Evolutionary conservation across 495 filamentous ascomycete species (phyloP).

Genomic region (Neohortaea acidophila): DNA sequence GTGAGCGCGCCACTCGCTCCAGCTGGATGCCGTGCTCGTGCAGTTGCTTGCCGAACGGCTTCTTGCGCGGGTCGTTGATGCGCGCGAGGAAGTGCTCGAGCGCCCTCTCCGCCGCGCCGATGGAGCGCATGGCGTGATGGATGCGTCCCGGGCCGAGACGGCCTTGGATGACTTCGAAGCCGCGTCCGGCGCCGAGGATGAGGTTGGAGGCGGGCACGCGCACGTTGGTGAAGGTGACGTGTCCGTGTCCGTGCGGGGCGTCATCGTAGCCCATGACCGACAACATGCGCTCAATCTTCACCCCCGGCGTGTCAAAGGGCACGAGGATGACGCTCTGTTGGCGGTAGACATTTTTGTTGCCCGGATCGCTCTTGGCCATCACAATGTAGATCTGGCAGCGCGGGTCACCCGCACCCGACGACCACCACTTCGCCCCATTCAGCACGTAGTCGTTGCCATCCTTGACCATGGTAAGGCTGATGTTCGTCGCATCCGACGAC

Average conservation of each 20-base stretch:
- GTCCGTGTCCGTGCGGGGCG: conserved; percentile 32
- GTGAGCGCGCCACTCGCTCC: conserved; percentile 26
- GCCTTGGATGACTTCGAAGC: conserved; percentile 33
- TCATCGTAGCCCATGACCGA: conserved; percentile 33
- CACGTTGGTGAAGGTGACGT: conserved; percentile 30
- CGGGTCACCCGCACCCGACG: conserved; percentile 28
- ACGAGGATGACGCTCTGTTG: conserved; percentile 33
- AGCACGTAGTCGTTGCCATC: conserved; percentile 29
- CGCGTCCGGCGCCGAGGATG: conserved; percentile 28
- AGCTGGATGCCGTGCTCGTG: conserved; percentile 31
- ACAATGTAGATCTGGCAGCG: conserved; percentile 31
- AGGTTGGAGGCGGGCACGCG: conserved; percentile 28
- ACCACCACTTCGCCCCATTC: conserved; percentile 33
- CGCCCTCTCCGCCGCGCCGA: conserved; percentile 31
- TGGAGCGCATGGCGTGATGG: conserved; percentile 31
- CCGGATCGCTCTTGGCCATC: conserved; percentile 30
- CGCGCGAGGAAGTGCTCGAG: conserved; percentile 30
- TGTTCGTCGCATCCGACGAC: conserved; percentile 30
- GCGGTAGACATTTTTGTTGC: conserved; percentile 25
- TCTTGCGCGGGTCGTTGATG: conserved; percentile 29
- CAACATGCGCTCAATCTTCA: conserved; percentile 33
- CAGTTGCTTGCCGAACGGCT: conserved; percentile 29
- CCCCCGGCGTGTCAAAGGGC: conserved; percentile 26
- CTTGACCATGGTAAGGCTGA: conserved; percentile 23
- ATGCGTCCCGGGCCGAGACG: conserved; percentile 32